Conservation (phyloP, 2,329 filamentous ascomycete species). For the Ceratocystis diversiconidia region DNA sequence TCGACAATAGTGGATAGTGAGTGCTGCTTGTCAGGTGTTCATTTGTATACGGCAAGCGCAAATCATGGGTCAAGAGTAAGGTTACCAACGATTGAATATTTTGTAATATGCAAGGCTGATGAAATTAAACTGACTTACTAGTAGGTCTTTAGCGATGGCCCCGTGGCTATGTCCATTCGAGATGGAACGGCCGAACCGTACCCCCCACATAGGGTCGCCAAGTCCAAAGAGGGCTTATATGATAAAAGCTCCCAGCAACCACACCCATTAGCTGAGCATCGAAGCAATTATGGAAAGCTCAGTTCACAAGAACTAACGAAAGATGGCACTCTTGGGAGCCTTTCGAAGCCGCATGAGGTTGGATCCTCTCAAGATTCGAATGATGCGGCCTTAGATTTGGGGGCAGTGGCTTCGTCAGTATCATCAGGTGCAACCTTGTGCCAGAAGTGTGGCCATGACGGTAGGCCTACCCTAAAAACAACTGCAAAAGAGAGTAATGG, state of each 20-base stretch:
- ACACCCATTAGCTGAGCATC: neutral
- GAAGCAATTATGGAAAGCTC: neutral
- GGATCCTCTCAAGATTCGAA: neutral
- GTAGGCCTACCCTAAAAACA: neutral
- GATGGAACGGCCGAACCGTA: neutral
- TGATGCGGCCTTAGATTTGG: neutral
- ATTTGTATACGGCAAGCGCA: no score
- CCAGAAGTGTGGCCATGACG: neutral
- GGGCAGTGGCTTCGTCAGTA: neutral
- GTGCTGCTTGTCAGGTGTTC: neutral
- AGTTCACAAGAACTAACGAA: neutral
- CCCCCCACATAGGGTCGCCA: neutral
- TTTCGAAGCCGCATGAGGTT: neutral
- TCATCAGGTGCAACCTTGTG: neutral
- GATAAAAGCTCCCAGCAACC: neutral
- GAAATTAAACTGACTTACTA: neutral
- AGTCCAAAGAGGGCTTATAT: neutral
- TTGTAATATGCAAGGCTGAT: neutral
- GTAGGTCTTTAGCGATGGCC: neutral
- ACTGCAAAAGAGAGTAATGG: no score
- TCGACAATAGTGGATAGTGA: neutral
- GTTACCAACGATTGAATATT: neutral
- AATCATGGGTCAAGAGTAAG: neutral
- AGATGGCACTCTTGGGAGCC: neutral
- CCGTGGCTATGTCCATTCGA: neutral